Evolutionary conservation across 371 early-diverging fungal genomes (phyloP), one percentile per base, ranked within the genome.

Genomic region (Mortierella sp.): DNA sequence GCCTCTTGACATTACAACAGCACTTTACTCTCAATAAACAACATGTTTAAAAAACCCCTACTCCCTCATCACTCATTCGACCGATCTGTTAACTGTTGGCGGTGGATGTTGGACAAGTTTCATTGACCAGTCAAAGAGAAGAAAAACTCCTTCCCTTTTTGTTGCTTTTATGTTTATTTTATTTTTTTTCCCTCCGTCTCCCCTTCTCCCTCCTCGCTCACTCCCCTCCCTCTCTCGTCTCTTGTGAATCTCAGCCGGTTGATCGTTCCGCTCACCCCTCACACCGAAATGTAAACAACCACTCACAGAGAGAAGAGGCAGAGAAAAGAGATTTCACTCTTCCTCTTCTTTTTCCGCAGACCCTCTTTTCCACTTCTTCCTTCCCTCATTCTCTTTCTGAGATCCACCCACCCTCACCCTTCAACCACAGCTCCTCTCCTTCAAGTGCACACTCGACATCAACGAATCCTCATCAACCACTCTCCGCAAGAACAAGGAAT

Each of bases 221-320:
- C 55, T 24, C 10, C n/a, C n/a, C 44, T 14, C 24, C 32, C 38
- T 27, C 41, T 38, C 32, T 4, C 68, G 24, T 38, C 12, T n/a
- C 41, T 43, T 27, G 44, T 51, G 51, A 51, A 51, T 51, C 51
- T 51, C 60, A 60, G 60, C 60, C 60, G 60, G 32, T 32, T 60
- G 60, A 60, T 60, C 60, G 60, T 60, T 51, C 51, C 35, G 38
- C 44, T 38, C 70, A n/a, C 44, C 27, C 10, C 41, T 41, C 41
- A 10, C 56, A 56, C 38, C 65, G 41, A 65, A 65, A 65, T 65
- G 65, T 65, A 65, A 65, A 65, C 65, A 65, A 65, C 65, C 48
- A 51, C 51, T 51, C 41, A 41, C 5, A 70, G 35, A 24, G 44
- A 71, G 18, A 43, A 71, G 43, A 46, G 29, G 46, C 27, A 14